A percentile compares a stretch with the other conserved stretches of the same genome.
These are phyloP conservation scores for Terfezia claveryi DNA, from an alignment of 495 filamentous ascomycete species.

Conservation along the genomic window DNA sequence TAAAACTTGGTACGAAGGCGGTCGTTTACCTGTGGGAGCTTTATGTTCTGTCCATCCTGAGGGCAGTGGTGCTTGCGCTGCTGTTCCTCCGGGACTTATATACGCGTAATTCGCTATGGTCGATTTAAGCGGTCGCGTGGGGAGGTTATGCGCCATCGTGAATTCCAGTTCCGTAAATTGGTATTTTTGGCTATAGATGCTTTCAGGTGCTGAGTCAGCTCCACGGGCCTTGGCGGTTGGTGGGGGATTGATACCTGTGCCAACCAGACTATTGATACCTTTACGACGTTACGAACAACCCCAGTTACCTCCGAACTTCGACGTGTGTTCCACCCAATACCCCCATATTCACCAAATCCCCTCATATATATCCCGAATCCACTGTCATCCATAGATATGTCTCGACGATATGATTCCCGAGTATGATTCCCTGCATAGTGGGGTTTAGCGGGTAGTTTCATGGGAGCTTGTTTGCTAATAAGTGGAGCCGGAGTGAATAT, in stretches of 20 bases:
- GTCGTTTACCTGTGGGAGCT: slow-evolving; percentile 47
- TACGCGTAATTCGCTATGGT: neutral
- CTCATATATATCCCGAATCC: too few species aligned
- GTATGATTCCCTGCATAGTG: slow-evolving; percentile 29
- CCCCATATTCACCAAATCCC: too few species aligned
- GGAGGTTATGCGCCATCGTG: neutral
- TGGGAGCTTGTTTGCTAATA: slow-evolving; percentile 5
- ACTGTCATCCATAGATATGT: slow-evolving; percentile 34
- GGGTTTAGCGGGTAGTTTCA: neutral
- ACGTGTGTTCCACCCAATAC: too few species aligned
- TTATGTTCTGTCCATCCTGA: slow-evolving; percentile 84
- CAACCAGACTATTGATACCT: too few species aligned
- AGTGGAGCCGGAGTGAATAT: neutral
- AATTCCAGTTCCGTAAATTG: too few species aligned
- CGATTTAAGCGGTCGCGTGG: neutral
- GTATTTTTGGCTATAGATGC: too few species aligned
- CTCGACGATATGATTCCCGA: slow-evolving; percentile 93
- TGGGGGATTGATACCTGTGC: too few species aligned
- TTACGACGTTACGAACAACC: too few species aligned
- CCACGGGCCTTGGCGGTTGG: too few species aligned
- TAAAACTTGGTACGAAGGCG: neutral
- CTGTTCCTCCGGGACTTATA: neutral
- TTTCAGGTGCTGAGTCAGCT: too few species aligned
- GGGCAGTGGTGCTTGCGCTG: slow-evolving; percentile 36
- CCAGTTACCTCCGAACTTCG: too few species aligned